Evolutionary conservation across 345 rosid genomes (phyloP), one percentile per base, ranked within the genome.

Genomic region (Eucalyptus erythrocorys): DNA sequence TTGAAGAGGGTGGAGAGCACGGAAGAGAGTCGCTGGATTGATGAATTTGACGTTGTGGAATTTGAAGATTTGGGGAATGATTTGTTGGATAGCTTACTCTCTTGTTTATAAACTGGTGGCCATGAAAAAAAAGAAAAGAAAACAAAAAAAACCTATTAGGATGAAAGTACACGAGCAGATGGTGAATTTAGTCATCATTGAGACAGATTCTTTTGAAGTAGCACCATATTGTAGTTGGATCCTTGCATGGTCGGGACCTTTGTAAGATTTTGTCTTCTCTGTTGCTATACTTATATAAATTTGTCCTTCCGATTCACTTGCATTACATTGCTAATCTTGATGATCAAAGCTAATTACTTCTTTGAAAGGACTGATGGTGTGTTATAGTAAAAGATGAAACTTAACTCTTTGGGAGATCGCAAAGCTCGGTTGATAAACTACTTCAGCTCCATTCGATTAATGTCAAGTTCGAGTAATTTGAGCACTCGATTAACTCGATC

Each of bases 61-160:
- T 93, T 97, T 87, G 92, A 94, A 92, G 97, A 96, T 71, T 61
- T 97, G 87, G 99, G 98, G 26, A 93, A 91, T 92, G 98, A 95
- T 88, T 96, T 91, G 89, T 89, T 96, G 92, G 96, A 96, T 30
- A 94, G 89, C 87, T 90, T 96, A 89, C 89, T 95, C 66, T 91
- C 96, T 59, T 94, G 95, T n/a, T 93, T 91, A 13, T 97, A 91
- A 93, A 64, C 76, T 15, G 76, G 3, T 61, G 68, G 68, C 34
- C 68, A 6, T 1, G 16, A 64, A n/a, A 15, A 51, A 7, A 13
- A 61, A 30, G 1, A 61, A 13, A 64, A 30, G 0, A 27, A 14
- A n/a, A 64, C 0, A n/a, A 64, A 64, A 64, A 64, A 64, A 64
- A 64, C 0, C 40, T 64, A 14, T 8, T 64, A n/a, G 40, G 21